Conservation (phyloP, 192 early-diverging fungal genomes). For the Cladochytrium replicatum region DNA sequence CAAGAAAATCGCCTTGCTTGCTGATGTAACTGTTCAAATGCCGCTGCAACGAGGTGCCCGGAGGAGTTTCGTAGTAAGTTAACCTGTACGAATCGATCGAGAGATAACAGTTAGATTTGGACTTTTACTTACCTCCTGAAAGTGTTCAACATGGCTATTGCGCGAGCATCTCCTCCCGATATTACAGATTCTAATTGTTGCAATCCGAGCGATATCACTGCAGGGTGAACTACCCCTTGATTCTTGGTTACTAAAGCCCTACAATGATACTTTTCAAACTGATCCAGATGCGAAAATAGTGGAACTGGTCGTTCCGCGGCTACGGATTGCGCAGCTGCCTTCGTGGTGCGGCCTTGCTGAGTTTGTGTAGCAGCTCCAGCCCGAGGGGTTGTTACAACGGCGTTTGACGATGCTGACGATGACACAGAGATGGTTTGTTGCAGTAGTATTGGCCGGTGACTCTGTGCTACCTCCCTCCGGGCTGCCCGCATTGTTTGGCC, state of each 20-base stretch:
- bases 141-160: constrained; percentile 75
- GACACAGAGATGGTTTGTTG: too few species aligned
- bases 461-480: too few species aligned
- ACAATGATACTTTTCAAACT: constrained; percentile 35
- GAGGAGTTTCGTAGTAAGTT: constrained; percentile 81
- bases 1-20: constrained; percentile 84
- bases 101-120: too few species aligned
- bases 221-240: constrained; percentile 66
- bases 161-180: constrained; percentile 81
- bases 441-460: too few species aligned
- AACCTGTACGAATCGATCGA: constrained; percentile 83
- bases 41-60: constrained; percentile 63
- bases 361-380: too few species aligned
- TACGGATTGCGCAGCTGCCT: too few species aligned
- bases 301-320: too few species aligned
- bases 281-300: constrained; percentile 68
- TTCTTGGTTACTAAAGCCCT: constrained; percentile 19
- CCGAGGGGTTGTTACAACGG: too few species aligned
- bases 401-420: too few species aligned
- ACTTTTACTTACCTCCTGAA: constrained; percentile 58
- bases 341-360: too few species aligned
- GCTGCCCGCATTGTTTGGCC: too few species aligned
- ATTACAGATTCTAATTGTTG: constrained; percentile 81
- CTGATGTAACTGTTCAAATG: constrained; percentile 72
- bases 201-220: constrained; percentile 73